Conservation (phyloP, 2,329 filamentous ascomycete species). For the Epichloe baconii region DNA sequence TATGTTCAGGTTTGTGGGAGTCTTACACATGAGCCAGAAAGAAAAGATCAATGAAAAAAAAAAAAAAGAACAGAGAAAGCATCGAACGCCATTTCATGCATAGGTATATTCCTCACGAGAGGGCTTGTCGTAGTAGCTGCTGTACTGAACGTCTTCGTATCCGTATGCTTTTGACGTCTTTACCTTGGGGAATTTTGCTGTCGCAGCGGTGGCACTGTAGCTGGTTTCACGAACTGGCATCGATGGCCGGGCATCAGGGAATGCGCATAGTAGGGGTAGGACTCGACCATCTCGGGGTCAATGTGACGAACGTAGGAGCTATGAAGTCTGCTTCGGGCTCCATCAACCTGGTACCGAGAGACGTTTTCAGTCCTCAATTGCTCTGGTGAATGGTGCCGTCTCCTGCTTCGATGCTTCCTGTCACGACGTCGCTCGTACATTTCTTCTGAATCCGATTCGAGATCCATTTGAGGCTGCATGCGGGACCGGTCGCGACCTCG, state of each 20-base stretch:
- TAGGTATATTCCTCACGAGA: constrained; percentile 15
- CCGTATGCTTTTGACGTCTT: constrained; percentile 21
- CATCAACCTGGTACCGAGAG: constrained; percentile 19
- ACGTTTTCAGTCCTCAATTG: constrained; percentile 11
- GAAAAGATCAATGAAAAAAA: not conserved
- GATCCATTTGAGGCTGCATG: constrained; percentile 22
- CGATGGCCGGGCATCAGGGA: constrained; percentile 17
- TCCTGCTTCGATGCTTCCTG: constrained; percentile 23
- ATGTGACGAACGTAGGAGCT: constrained; percentile 16
- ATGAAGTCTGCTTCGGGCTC: constrained; percentile 15
- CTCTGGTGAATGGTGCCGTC: constrained; percentile 23
- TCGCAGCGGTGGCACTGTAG: constrained; percentile 16
- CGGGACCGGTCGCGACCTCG: constrained; percentile 26
- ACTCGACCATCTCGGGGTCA: constrained; percentile 11
- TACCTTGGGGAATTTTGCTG: constrained; percentile 17
- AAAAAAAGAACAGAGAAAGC: not conserved
- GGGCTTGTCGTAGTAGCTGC: constrained; percentile 14
- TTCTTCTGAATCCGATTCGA: constrained; percentile 23
- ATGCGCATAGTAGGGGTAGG: constrained; percentile 13
- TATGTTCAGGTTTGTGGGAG: no score
- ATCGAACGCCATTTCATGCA: constrained; percentile 10
- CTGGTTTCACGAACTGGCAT: constrained; percentile 18
- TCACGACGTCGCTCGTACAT: constrained; percentile 18
- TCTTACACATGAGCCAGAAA: not conserved
- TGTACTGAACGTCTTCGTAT: constrained; percentile 20